Evolutionary conservation across 2,329 filamentous ascomycete genomes (phyloP).

Genomic region (Rhinocladiella mackenziei): DNA sequence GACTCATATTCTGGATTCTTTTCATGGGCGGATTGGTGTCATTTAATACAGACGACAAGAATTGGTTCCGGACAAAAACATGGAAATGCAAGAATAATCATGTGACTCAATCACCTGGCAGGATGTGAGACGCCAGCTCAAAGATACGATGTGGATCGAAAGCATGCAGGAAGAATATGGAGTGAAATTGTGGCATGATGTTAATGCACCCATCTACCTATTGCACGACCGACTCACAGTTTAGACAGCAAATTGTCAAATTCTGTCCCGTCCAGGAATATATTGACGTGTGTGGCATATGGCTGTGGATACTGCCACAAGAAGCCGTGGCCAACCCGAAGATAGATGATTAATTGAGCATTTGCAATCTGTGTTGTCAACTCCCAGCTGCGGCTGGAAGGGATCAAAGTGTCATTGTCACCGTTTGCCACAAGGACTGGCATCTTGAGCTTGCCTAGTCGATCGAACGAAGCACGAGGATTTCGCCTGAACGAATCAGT

Average conservation of each 20-base stretch:
- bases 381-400: constrained; percentile 22
- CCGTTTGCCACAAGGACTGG: constrained; percentile 17
- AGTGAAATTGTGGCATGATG: constrained; percentile 14
- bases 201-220: not conserved
- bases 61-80: constrained; percentile 13
- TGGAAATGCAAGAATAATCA: not conserved
- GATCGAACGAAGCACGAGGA: constrained; percentile 13
- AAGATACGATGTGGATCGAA: constrained; percentile 14
- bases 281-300: constrained; percentile 18
- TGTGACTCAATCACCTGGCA: constrained; percentile 7
- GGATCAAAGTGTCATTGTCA: constrained; percentile 18
- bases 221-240: constrained; percentile 2
- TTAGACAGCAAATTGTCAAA: constrained; percentile 13
- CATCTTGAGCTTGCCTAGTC: constrained; percentile 18
- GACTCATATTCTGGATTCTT: constrained; percentile 15
- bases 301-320: constrained; percentile 22
- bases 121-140: constrained; percentile 8
- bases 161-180: constrained; percentile 13
- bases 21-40: constrained; percentile 21
- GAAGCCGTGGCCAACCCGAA: constrained; percentile 19
- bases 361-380: constrained; percentile 15
- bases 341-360: constrained; percentile 22
- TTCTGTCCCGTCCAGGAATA: constrained; percentile 18
- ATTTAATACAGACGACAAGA: constrained; percentile 5
- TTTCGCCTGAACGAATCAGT: constrained; percentile 7